Evolutionary conservation across 2,329 filamentous ascomycete species (phyloP).

Genomic region (Cytospora piceicola): DNA sequence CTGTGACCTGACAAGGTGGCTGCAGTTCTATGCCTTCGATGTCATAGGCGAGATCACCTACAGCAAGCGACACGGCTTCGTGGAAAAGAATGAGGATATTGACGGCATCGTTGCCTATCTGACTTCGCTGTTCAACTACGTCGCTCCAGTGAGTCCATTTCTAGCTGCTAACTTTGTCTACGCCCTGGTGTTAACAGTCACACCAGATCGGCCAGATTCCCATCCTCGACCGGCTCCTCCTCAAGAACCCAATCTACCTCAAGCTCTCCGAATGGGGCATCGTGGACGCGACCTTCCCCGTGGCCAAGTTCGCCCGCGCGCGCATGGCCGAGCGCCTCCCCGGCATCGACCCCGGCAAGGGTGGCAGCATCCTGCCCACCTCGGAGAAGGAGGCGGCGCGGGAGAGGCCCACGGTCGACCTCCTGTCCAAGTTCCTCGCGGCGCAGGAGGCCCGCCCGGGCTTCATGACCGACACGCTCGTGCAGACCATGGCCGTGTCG

Average conservation of each 20-base stretch:
- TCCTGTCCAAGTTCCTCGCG: slow-evolving; percentile 74
- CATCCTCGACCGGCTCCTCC: slow-evolving; percentile 68
- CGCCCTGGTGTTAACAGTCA: background rate
- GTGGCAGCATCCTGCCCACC: slow-evolving; percentile 45
- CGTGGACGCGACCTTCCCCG: slow-evolving; percentile 70
- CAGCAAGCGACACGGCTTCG: slow-evolving; percentile 73
- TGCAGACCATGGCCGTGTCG: slow-evolving; percentile 71
- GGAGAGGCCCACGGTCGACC: slow-evolving; percentile 54
- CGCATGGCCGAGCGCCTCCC: slow-evolving; percentile 68
- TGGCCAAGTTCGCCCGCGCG: slow-evolving; percentile 71
- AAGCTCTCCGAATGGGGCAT: slow-evolving; percentile 69
- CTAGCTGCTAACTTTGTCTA: no score
- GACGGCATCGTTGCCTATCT: slow-evolving; percentile 73
- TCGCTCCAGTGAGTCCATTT: slow-evolving; percentile 61
- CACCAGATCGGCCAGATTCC: slow-evolving; percentile 71
- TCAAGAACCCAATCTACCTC: slow-evolving; percentile 76
- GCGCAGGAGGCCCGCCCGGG: slow-evolving; percentile 68
- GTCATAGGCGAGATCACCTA: slow-evolving; percentile 80
- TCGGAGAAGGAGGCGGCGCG: slow-evolving; percentile 41
- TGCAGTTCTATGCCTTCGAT: slow-evolving; percentile 83
- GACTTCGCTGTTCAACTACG: slow-evolving; percentile 68
- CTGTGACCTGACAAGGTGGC: slow-evolving; percentile 72
- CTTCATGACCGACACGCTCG: slow-evolving; percentile 72
- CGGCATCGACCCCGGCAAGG: slow-evolving; percentile 41
- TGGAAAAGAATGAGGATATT: slow-evolving; percentile 75